A percentile compares a stretch with the other conserved stretches of the same genome.
These are phyloP conservation scores for Ascochyta lentis DNA, from an alignment of 2,329 filamentous ascomycete genomes.

Conservation along the genomic window DNA sequence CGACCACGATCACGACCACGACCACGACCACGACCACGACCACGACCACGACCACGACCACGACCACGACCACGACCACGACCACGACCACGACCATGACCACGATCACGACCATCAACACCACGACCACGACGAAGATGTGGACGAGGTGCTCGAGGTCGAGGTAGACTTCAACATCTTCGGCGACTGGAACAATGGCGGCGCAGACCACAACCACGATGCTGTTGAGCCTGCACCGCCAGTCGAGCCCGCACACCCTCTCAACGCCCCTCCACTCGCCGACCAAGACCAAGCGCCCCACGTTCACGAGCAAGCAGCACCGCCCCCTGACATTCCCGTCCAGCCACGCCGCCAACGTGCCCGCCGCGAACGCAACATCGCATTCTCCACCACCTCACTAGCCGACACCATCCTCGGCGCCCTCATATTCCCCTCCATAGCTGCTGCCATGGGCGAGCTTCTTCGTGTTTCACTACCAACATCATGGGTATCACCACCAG, in stretches of 20 bases:
- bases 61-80: constrained; percentile 13
- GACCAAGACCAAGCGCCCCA: constrained; percentile 25
- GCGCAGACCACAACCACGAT: constrained; percentile 44
- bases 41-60: constrained; percentile 20
- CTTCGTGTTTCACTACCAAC: constrained; percentile 72
- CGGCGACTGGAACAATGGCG: constrained; percentile 55
- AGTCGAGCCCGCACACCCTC: constrained; percentile 33
- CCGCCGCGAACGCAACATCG: constrained; percentile 56
- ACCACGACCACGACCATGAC: constrained; percentile 21
- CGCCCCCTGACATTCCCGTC: constrained; percentile 39
- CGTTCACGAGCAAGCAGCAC: constrained; percentile 26
- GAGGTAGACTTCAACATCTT: constrained; percentile 50
- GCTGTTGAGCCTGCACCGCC: constrained; percentile 23
- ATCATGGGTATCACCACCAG: constrained; percentile 64
- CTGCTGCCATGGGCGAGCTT: constrained; percentile 77
- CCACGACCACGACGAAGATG: constrained; percentile 41
- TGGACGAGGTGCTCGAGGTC: constrained; percentile 58
- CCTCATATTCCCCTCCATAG: constrained; percentile 82
- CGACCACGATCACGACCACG: constrained; percentile 17
- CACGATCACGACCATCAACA: constrained; percentile 24
- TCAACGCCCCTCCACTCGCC: constrained; percentile 44
- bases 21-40: constrained; percentile 16
- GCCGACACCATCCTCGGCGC: constrained; percentile 70
- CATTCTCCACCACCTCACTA: constrained; percentile 61
- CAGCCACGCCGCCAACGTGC: constrained; percentile 33